Base-by-base conservation (phyloP, 805 yeast genomes). In the Torulaspora delbrueckii region DNA sequence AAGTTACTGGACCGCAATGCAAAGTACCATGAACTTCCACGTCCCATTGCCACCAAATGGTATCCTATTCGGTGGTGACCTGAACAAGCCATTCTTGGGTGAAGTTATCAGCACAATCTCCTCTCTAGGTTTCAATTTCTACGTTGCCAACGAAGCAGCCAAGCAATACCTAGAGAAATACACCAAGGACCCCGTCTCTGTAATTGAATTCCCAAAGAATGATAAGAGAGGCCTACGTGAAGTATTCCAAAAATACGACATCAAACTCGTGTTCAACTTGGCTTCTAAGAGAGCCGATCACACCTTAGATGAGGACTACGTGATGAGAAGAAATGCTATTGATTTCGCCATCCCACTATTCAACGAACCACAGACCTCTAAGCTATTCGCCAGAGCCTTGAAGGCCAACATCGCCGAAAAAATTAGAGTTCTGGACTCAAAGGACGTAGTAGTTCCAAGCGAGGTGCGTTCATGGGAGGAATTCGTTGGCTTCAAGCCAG, bases 291-390 rank as follows among this genome's bases (percentile, higher is more conserved):
- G 96, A 66, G 99, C 98, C 36, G 95, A 86, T 60, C 72, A 77
- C 53, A 75, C 87, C 53, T 68, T 79, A 53, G 97, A 93, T 63
- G 84, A 85, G 68, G 97, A 93, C 70, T 93, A 93, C 68, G 83
- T 91, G 47, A 93, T 93, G 99, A 84, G 99, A 76, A 84, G 99
- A 75, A 93, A 93, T 67, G 98, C 99, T 39, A 95, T 93, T 71
- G 99, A 93, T 68, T 93, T 93, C 66, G 98, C 86, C 50, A 84
- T 91, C 61, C 96, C 99, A 35, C 75, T 93, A 64, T 91, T 93
- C 75, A 93, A 91, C 65, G 99, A 93, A 73, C 96, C 98, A 54
- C 82, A 88, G 65, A 95, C 99, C 18, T 84, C 96, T 2, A 64
- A 82, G 58, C 71, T 93, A 57, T 93, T 93, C 68, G 89, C 97